Evolutionary conservation across 2,329 filamentous ascomycete species (phyloP).

Genomic region (Rutstroemia sp.): DNA sequence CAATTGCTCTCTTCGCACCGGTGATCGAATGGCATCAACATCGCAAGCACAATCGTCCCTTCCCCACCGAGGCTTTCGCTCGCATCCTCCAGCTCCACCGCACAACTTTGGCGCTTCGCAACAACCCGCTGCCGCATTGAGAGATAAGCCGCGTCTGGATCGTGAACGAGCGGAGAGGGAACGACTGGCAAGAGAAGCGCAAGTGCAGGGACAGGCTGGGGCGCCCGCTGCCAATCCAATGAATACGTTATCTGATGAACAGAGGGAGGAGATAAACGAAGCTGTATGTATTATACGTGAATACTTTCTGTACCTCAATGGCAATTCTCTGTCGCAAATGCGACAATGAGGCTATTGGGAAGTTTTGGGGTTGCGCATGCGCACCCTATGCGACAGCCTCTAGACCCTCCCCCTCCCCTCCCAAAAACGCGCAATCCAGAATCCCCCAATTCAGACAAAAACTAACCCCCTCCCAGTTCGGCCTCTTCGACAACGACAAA

Average conservation of each 20-base stretch:
- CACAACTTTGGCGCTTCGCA: constrained; percentile 30
- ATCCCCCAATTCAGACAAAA: no score
- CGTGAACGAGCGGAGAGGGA: constrained; percentile 31
- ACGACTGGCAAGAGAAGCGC: constrained; percentile 18
- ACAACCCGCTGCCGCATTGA: constrained; percentile 19
- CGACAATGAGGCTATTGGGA: no score
- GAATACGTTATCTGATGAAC: constrained; percentile 67
- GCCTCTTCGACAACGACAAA: constrained; percentile 93
- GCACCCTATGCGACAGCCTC: background rate
- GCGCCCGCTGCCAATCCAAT: constrained; percentile 16
- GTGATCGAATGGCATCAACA: constrained; percentile 35
- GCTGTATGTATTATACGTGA: constrained; percentile 54
- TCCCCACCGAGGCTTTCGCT: constrained; percentile 34
- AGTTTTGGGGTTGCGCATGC: no score
- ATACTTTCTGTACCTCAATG: no score
- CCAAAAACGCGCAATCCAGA: constrained; percentile 1
- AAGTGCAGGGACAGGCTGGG: constrained; percentile 8
- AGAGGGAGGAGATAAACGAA: constrained; percentile 88
- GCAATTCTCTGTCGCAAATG: no score
- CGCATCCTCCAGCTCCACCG: constrained; percentile 27
- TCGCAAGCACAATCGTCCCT: constrained; percentile 41
- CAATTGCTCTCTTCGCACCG: background rate
- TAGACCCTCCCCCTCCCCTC: background rate
- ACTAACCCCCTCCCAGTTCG: constrained; percentile 52
- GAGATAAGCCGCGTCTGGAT: constrained; percentile 34